Conservation (phyloP, 352 stramenopile species). For the Pythium grandisporangium region DNA sequence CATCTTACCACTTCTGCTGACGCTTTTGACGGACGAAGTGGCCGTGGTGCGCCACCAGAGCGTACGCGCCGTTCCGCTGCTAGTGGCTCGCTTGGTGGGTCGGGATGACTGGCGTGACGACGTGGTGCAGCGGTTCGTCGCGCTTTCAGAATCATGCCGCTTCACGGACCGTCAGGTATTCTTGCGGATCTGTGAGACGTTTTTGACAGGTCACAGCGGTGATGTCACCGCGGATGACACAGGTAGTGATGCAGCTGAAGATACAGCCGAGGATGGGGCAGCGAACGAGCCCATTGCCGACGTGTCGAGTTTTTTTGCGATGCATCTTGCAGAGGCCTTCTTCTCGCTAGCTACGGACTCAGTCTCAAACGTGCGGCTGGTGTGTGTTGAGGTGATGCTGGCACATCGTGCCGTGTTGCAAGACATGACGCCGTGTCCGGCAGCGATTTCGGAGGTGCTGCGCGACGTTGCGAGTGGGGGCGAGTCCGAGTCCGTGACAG, state of each 20-base stretch:
- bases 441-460: not conserved
- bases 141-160: conserved; percentile 36
- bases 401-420: conserved; percentile 25
- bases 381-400: conserved; percentile 42
- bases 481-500: too few relatives aligned
- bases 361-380: conserved; percentile 66
- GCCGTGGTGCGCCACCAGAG: conserved; percentile 64
- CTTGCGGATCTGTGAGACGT: conserved; percentile 49
- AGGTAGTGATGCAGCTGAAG: too few relatives aligned
- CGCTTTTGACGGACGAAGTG: conserved; percentile 69
- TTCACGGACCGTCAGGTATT: conserved; percentile 69
- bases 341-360: conserved; percentile 48
- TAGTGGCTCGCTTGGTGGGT: conserved; percentile 33
- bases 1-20: conserved; percentile 65
- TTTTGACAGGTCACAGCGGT: conserved; percentile 13
- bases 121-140: conserved; percentile 37
- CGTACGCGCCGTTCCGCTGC: conserved; percentile 55
- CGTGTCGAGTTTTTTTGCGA: conserved; percentile 33
- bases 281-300: not conserved
- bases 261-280: conserved; percentile 2
- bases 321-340: conserved; percentile 32
- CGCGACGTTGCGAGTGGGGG: too few relatives aligned
- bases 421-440: not conserved
- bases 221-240: too few relatives aligned
- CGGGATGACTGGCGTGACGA: conserved; percentile 38